Percentiles rank a stretch among this genome's conserved stretches.
Conservation (phyloP, 345 rosid species). For the Populus alba region DNA sequence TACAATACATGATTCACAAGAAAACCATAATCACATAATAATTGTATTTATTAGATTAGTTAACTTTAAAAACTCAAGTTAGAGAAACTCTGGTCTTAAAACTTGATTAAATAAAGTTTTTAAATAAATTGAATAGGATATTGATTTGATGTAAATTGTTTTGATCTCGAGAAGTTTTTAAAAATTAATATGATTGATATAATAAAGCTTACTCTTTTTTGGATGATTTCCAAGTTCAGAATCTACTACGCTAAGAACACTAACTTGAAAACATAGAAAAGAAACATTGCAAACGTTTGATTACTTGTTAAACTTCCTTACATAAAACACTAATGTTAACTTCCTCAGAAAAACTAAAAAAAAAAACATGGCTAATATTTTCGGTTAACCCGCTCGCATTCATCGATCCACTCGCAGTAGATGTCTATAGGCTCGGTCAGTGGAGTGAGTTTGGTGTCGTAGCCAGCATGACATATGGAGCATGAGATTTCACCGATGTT, state of each 20-base stretch:
- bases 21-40: too few species aligned
- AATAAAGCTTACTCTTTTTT: too few species aligned
- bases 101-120: too few species aligned
- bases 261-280: neutral
- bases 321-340: neutral
- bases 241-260: neutral
- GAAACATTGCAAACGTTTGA: neutral
- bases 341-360: neutral
- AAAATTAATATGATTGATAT: too few species aligned
- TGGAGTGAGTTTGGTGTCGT: neutral
- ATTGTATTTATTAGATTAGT: too few species aligned
- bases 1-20: too few species aligned
- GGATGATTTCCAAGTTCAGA: neutral
- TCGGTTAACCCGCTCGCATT: neutral
- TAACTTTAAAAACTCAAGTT: too few species aligned
- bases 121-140: too few species aligned
- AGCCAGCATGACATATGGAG: neutral
- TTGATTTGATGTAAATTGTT: too few species aligned
- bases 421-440: neutral
- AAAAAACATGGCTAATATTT: neutral
- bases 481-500: neutral
- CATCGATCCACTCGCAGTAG: neutral
- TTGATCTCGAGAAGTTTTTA: too few species aligned
- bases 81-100: too few species aligned
- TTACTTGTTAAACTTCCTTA: neutral